Evolutionary conservation across 2,329 filamentous ascomycete species (phyloP).

Genomic region (Hypoxylon sp.): DNA sequence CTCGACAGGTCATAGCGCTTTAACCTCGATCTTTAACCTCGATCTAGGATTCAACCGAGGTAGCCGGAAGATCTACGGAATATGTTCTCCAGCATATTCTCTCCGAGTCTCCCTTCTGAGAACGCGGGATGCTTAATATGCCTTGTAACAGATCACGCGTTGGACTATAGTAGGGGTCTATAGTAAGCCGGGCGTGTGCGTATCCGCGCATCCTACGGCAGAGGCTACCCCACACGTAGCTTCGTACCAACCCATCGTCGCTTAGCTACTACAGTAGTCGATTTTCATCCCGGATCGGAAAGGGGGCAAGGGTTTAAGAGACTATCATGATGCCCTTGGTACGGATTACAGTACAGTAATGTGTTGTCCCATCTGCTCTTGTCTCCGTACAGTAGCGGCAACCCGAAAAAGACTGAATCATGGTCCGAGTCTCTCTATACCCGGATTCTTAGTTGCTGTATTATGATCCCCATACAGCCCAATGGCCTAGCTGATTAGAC

Average conservation of each 20-base stretch:
- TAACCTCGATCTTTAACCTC: no score
- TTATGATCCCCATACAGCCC: constrained; percentile 26
- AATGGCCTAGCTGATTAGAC: constrained; percentile 13
- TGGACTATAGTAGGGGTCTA: background rate
- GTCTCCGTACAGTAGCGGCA: constrained; percentile 23
- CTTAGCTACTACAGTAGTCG: constrained; percentile 16
- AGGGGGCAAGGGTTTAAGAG: constrained; percentile 15
- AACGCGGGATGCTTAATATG: constrained; percentile 22
- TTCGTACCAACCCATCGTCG: background rate
- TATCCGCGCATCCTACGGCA: background rate
- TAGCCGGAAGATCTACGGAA: constrained; percentile 27
- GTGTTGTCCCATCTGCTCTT: constrained; percentile 22
- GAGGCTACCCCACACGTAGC: background rate
- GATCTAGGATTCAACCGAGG: constrained; percentile 9
- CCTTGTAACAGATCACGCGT: background rate
- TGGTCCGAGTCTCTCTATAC: constrained; percentile 29
- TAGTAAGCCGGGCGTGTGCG: background rate
- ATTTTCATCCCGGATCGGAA: constrained; percentile 18
- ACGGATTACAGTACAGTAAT: constrained; percentile 10
- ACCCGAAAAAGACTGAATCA: constrained; percentile 21
- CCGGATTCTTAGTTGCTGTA: constrained; percentile 21
- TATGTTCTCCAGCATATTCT: constrained; percentile 15
- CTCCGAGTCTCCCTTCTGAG: no score
- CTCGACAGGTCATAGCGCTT: no score
- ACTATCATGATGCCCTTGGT: constrained; percentile 10